Conservation (phyloP, 2,329 filamentous ascomycete genomes). For the Shiraia bambusicola region DNA sequence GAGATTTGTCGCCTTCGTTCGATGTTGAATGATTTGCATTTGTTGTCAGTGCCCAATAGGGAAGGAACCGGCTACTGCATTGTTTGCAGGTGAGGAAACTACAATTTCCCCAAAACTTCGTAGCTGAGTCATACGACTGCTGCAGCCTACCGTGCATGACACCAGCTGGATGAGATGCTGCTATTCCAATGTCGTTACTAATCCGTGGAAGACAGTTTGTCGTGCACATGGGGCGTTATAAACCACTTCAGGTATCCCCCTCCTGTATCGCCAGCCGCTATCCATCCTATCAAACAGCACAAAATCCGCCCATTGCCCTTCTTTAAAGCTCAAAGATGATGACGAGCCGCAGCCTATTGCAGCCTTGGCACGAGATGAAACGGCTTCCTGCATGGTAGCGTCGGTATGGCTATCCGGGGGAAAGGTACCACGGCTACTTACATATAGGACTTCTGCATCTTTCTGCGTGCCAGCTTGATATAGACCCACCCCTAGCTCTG, state of each 20-base stretch:
- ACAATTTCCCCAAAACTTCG: not conserved
- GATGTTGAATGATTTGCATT: too few relatives aligned
- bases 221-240: slow-evolving; percentile 45
- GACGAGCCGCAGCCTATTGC: slow-evolving; percentile 44
- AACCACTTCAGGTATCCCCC: slow-evolving; percentile 47
- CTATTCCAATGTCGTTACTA: slow-evolving; percentile 12
- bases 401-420: slow-evolving; percentile 12
- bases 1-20: too few relatives aligned
- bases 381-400: slow-evolving; percentile 46
- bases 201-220: slow-evolving; percentile 34
- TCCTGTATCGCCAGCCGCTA: slow-evolving; percentile 45
- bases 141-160: not conserved
- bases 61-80: not conserved
- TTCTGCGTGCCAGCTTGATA: slow-evolving; percentile 66
- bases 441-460: slow-evolving; percentile 61
- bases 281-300: slow-evolving; percentile 45
- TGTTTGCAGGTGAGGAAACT: not conserved
- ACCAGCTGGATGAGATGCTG: not conserved
- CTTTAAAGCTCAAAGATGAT: slow-evolving; percentile 30
- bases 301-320: slow-evolving; percentile 47
- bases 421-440: slow-evolving; percentile 37
- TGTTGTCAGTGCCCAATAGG: too few relatives aligned
- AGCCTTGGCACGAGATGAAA: slow-evolving; percentile 49
- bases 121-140: not conserved
- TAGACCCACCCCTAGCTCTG: slow-evolving; percentile 59